Evolutionary conservation across 2,329 filamentous ascomycete species (phyloP).

Genomic region (Sporothrix inflata): DNA sequence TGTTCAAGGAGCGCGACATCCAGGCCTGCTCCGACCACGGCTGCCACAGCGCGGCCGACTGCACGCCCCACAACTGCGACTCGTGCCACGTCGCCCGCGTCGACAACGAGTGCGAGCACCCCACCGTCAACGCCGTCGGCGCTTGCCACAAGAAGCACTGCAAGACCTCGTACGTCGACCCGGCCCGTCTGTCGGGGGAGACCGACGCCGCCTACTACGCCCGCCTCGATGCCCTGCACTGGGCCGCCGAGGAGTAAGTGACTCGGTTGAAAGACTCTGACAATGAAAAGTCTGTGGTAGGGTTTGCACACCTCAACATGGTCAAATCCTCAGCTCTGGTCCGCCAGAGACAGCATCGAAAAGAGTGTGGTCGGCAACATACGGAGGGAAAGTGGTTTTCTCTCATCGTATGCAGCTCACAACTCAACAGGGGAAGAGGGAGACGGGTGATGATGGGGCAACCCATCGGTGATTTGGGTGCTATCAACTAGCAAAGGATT

Average conservation of each 20-base stretch:
- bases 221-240: slow-evolving; percentile 5
- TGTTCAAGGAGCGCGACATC: not conserved
- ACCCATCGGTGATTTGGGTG: not conserved
- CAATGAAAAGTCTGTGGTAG: not conserved
- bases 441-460: not conserved
- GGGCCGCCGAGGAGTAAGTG: not conserved
- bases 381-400: no score
- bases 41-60: not conserved
- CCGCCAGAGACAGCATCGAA: not conserved
- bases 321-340: not conserved
- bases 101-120: slow-evolving; percentile 17
- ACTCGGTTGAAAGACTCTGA: no score
- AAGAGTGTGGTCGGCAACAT: not conserved
- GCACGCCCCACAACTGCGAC: slow-evolving; percentile 6
- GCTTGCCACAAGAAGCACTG: slow-evolving; percentile 6
- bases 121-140: slow-evolving; percentile 8
- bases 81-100: not conserved
- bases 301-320: not conserved
- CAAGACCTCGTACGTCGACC: not conserved
- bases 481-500: slow-evolving; percentile 12
- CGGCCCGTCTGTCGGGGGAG: not conserved
- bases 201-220: slow-evolving; percentile 12
- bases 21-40: slow-evolving; percentile 3
- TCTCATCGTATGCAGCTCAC: not conserved
- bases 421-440: not conserved